Base-by-base conservation (phyloP, 1,284 basidiomycete species). In the Naganishia cerealis region DNA sequence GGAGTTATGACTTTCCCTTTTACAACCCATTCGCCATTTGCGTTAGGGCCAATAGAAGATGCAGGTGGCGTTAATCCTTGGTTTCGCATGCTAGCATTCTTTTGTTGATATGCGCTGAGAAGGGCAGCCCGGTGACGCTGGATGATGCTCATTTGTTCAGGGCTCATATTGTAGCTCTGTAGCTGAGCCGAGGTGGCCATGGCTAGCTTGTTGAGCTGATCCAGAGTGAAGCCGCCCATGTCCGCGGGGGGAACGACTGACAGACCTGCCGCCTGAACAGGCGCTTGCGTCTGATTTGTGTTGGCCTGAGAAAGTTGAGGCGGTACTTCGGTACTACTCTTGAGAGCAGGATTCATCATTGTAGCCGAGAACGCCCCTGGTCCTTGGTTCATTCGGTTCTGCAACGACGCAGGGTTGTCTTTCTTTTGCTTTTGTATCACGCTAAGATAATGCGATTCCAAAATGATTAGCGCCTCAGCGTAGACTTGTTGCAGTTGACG, bases 401-500 rank as follows among this genome's bases (percentile, higher is more conserved):
- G 61, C 26, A 24, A n/a, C 4, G 13, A 4, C 16, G 39, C 21
- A 24, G 61, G 21, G 24, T 42, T 63, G n/a, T 63, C 59, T 29
- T 59, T 67, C 33, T 56, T 57, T 15, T 68, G 67, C 54, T 57
- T 56, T n/a, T 53, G 54, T 13, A 62, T 63, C n/a, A 65, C 52
- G 26, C 50, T 56, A 29, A 68, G 24, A 21, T 55, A 55, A 52
- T 68, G 53, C 2, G 33, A 43, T 40, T 68, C 67, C 10, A 68
- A 18, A 15, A 54, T 39, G n/a, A 36, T 38, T 33, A 68, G 29
- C 1, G 48, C 54, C 33, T 71, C 67, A 9, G 63, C 50, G 56
- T 77, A 76, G 48, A 74, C 67, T 12, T 61, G 46, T 53, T 72
- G 69, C 21, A 77, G 58, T 66, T 78, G 74, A 18, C 70, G 61